Conservation (phyloP, 148 eudicot species). For the Rhododendron williamsianum region DNA sequence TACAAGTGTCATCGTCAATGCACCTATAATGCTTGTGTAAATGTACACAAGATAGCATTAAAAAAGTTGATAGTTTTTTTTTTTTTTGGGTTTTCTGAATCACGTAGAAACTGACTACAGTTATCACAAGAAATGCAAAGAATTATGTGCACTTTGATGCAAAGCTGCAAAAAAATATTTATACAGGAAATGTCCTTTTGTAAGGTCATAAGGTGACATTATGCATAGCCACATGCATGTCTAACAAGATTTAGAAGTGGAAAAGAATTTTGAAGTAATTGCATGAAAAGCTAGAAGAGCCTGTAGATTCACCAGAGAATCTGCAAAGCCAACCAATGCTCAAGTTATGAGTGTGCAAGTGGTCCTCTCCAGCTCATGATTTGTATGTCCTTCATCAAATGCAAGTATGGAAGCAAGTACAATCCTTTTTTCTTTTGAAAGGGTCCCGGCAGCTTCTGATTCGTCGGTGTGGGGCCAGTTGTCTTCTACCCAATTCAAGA, state of each 20-base stretch:
- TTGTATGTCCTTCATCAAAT: conserved; percentile 34
- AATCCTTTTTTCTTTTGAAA: conserved; percentile 27
- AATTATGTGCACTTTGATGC: neutral
- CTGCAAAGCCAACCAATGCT: conserved; percentile 21
- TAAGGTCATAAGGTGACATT: conserved; percentile 2
- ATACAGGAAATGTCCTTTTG: neutral
- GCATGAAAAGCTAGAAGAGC: conserved; percentile 1
- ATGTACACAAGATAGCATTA: neutral
- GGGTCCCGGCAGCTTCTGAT: conserved; percentile 30
- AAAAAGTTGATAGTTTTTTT: neutral
- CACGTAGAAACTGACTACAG: neutral
- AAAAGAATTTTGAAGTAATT: conserved; percentile 14
- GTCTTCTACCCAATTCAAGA: conserved; percentile 31
- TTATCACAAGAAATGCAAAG: neutral
- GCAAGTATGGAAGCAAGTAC: conserved; percentile 54
- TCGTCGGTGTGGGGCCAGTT: conserved; percentile 24
- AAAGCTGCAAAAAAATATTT: neutral
- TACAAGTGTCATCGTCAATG: neutral
- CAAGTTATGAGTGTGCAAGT: conserved; percentile 32
- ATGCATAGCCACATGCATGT: neutral
- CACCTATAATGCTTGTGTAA: neutral
- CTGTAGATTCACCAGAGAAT: conserved; percentile 26
- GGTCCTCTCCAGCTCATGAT: conserved; percentile 26
- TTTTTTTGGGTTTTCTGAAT: neutral
- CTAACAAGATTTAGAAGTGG: neutral